phyloP scores from a whole-genome alignment of 2,329 filamentous ascomycete genomes.

The Pseudopithomyces chartarum region DNA sequence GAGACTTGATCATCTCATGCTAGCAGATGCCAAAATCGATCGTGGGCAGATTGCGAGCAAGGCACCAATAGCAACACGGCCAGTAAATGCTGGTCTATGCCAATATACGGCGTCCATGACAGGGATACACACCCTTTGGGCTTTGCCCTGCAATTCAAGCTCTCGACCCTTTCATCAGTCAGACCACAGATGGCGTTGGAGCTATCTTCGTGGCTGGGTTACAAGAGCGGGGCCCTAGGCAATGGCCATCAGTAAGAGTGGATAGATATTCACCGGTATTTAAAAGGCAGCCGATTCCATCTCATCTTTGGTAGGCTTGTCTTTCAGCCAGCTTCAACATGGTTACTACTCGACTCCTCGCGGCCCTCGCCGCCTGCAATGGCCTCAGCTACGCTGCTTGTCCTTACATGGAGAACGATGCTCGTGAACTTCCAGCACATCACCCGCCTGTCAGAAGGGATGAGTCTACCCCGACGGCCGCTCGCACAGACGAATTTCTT shows the following conservation, averaged over 20 bases:
- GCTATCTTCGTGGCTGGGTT: not conserved
- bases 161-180: constrained; percentile 1
- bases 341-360: constrained; percentile 27
- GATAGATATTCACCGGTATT: not conserved
- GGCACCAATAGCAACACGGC: not conserved
- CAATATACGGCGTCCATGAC: not conserved
- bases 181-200: not conserved
- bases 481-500: constrained; percentile 41
- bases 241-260: not conserved
- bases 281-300: constrained; percentile 5
- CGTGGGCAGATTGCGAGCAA: not conserved
- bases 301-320: constrained; percentile 2
- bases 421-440: constrained; percentile 31
- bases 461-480: constrained; percentile 14
- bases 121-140: not conserved
- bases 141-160: not conserved
- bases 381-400: constrained; percentile 34
- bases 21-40: not conserved
- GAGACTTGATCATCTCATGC: not conserved
- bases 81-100: not conserved
- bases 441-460: constrained; percentile 38
- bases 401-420: constrained; percentile 43
- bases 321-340: constrained; percentile 22
- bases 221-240: not conserved
- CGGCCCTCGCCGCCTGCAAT: constrained; percentile 29